Evolutionary conservation across 331 rosid species (phyloP).

Genomic region (Stylosanthes scabra): DNA sequence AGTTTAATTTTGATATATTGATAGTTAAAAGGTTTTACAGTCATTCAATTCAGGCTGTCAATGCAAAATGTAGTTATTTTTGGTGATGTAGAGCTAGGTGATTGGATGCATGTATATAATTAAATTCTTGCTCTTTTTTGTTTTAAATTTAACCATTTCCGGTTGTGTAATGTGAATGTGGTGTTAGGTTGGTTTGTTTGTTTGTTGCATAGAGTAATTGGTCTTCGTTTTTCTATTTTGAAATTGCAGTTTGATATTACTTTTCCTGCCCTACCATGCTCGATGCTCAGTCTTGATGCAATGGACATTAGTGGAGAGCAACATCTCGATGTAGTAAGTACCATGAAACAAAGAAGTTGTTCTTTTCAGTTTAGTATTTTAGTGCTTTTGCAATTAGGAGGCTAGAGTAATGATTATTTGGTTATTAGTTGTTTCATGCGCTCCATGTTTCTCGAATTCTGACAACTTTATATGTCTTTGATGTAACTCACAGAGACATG

Average conservation of each 20-base stretch:
- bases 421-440: background rate
- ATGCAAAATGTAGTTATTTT: no score
- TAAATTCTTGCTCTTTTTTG: background rate
- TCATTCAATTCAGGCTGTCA: no score
- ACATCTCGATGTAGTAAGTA: slow-evolving; percentile 67
- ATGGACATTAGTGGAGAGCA: slow-evolving; percentile 99
- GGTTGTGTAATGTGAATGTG: slow-evolving; percentile 1
- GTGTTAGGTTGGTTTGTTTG: background rate
- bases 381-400: background rate
- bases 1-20: no score
- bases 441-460: background rate
- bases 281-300: slow-evolving; percentile 93
- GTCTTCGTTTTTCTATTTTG: no score
- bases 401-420: background rate
- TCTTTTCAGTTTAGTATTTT: background rate
- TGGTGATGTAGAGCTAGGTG: no score
- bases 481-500: slow-evolving; percentile 70
- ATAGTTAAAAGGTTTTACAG: no score
- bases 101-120: background rate
- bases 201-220: slow-evolving; percentile 14
- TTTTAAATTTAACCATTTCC: background rate
- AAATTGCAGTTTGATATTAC: no score
- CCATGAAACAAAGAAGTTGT: background rate
- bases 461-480: slow-evolving; percentile 23
- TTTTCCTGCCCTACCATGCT: slow-evolving; percentile 94